Evolutionary conservation across 495 filamentous ascomycete genomes (phyloP).

Genomic region (Xylaria flabelliformis): DNA sequence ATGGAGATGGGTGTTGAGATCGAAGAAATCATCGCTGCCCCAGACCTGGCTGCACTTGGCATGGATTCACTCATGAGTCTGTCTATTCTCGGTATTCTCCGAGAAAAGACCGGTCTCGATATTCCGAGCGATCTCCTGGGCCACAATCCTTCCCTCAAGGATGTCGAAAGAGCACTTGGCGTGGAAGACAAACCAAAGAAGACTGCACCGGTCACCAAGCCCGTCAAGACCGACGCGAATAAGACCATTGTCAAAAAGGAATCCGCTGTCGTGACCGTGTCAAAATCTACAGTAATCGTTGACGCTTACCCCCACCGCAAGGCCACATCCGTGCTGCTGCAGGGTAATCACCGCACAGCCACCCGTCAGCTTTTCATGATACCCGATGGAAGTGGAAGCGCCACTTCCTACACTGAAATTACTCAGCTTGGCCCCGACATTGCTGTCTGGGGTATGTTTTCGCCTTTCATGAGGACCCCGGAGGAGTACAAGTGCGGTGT

Average conservation of each 20-base stretch:
- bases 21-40: constrained; percentile 63
- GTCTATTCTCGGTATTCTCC: constrained; percentile 60
- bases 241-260: constrained; percentile 55
- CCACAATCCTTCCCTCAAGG: constrained; percentile 53
- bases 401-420: constrained; percentile 66
- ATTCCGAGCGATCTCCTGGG: constrained; percentile 58
- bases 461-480: constrained; percentile 65
- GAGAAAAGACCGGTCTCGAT: constrained; percentile 61
- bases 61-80: constrained; percentile 68
- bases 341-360: constrained; percentile 66
- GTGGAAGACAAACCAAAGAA: constrained; percentile 48
- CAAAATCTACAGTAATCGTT: constrained; percentile 58
- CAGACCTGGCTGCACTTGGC: constrained; percentile 60
- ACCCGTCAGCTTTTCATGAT: constrained; percentile 72
- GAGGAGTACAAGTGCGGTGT: constrained; percentile 63
- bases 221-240: constrained; percentile 35
- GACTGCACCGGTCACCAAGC: constrained; percentile 35
- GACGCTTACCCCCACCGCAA: constrained; percentile 74
- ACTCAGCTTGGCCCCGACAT: constrained; percentile 55
- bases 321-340: constrained; percentile 62
- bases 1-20: constrained; percentile 71
- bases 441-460: constrained; percentile 69
- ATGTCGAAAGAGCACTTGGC: constrained; percentile 56
- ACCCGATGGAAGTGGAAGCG: constrained; percentile 78
- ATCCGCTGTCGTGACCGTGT: constrained; percentile 37